A percentile compares a stretch with the other conserved stretches of the same genome.
Evolutionary conservation across 2,329 filamentous ascomycete genomes (phyloP).

Genomic region (Geosmithia morbida): DNA sequence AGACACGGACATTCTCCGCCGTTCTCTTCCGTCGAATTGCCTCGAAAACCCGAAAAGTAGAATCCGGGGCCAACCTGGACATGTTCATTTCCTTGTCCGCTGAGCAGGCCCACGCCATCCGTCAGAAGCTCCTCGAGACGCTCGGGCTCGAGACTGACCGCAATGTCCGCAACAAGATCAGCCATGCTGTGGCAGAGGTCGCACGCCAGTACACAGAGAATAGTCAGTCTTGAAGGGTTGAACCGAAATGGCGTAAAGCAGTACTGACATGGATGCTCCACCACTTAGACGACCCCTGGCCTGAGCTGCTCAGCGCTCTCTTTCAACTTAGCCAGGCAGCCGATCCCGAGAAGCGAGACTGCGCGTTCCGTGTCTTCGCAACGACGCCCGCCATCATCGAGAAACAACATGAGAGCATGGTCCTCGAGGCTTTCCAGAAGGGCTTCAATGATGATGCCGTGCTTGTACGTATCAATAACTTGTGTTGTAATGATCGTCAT

Average conservation of each 20-base stretch:
- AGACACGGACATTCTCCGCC: constrained; percentile 84
- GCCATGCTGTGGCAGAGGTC: constrained; percentile 92
- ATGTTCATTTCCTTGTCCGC: constrained; percentile 68
- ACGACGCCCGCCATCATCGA: constrained; percentile 93
- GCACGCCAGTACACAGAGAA: constrained; percentile 90
- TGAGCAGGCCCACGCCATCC: constrained; percentile 64
- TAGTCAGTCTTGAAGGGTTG: constrained; percentile 37
- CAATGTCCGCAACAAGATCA: constrained; percentile 82
- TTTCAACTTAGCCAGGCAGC: constrained; percentile 83
- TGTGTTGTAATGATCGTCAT: neutral
- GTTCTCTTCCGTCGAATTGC: constrained; percentile 92
- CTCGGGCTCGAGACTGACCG: constrained; percentile 59
- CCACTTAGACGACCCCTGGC: constrained; percentile 65
- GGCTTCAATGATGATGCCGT: constrained; percentile 86
- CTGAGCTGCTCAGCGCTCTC: constrained; percentile 71
- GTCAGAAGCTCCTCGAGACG: constrained; percentile 68
- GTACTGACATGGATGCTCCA: neutral
- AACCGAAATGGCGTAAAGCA: neutral
- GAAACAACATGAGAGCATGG: constrained; percentile 85
- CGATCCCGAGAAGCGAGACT: constrained; percentile 75
- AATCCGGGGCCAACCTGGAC: constrained; percentile 59
- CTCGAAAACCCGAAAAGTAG: constrained; percentile 71
- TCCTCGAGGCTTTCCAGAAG: constrained; percentile 74
- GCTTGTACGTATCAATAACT: constrained; percentile 22
- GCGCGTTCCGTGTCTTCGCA: constrained; percentile 87